A percentile compares a stretch with the other conserved stretches of the same genome.
Evolutionary conservation across 768 basidiomycete species (phyloP).

Genomic region (Lentinula sp.): DNA sequence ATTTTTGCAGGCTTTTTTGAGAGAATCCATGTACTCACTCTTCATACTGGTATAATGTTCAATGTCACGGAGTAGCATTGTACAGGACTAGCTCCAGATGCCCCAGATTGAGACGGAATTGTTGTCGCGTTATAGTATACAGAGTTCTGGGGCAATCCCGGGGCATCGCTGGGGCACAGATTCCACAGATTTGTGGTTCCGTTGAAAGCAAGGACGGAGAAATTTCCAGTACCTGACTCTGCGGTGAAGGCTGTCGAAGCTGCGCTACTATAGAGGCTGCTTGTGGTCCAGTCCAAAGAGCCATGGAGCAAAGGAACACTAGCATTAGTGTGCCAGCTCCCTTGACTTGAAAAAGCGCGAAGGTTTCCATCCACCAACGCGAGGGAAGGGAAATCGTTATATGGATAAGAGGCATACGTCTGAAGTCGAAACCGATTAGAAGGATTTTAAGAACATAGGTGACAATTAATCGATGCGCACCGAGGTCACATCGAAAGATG

Average conservation of each 20-base stretch:
- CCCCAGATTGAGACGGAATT: background rate
- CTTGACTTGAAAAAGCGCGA: conserved; percentile 26
- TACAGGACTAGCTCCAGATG: background rate
- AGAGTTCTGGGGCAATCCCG: background rate
- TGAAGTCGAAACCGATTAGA: conserved; percentile 9
- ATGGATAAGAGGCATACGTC: conserved; percentile 46
- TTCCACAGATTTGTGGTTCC: conserved; percentile 31
- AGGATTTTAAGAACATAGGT: background rate
- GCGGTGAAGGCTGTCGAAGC: conserved; percentile 32
- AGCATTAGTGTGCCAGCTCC: conserved; percentile 32
- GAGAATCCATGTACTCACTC: background rate
- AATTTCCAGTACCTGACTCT: conserved; percentile 13
- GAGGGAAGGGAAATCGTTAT: conserved; percentile 39
- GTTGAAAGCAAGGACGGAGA: conserved; percentile 25
- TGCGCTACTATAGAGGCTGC: conserved; percentile 19
- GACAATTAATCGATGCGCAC: conserved; percentile 21
- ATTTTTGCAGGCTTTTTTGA: background rate
- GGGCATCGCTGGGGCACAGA: conserved; percentile 23
- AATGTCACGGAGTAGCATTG: background rate
- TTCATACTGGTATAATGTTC: background rate
- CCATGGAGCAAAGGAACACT: conserved; percentile 25
- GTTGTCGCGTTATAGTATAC: background rate
- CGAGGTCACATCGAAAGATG: conserved; percentile 39
- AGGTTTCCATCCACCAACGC: conserved; percentile 31
- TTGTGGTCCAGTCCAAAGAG: conserved; percentile 31